Conservation (phyloP, 352 stramenopile species). For the Globisporangium iwayamae region DNA sequence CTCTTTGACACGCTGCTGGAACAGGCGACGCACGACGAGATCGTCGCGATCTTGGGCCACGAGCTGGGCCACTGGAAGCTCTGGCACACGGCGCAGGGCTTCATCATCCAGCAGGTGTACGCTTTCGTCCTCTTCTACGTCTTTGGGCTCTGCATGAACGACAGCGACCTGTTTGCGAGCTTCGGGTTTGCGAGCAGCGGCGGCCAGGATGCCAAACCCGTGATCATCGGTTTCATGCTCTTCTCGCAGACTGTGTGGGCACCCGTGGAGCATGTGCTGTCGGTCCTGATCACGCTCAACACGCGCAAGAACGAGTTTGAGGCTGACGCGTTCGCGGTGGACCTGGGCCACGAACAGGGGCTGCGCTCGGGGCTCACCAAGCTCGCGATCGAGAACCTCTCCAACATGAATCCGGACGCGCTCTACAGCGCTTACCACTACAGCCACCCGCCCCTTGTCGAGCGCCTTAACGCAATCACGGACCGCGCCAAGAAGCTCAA, state of each 20-base stretch:
- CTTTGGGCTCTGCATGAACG: conserved; percentile 80
- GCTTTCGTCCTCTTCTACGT: conserved; percentile 74
- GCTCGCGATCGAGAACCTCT: conserved; percentile 96
- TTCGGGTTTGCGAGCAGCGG: conserved; percentile 58
- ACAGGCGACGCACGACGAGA: conserved; percentile 91
- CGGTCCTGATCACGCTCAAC: conserved; percentile 74
- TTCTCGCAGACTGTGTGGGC: conserved; percentile 84
- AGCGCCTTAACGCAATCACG: conserved; percentile 93
- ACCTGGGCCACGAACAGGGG: conserved; percentile 86
- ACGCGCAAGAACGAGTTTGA: conserved; percentile 81
- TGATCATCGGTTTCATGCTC: conserved; percentile 82
- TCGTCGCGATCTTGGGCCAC: conserved; percentile 95
- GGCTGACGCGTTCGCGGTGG: conserved; percentile 93
- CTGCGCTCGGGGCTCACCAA: conserved; percentile 95
- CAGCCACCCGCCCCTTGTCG: conserved; percentile 95
- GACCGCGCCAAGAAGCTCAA: conserved; percentile 54
- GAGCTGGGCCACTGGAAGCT: conserved; percentile 97
- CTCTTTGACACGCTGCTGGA: conserved; percentile 97
- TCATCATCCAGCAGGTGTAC: conserved; percentile 92
- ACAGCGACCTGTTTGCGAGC: conserved; percentile 66
- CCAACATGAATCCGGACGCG: conserved; percentile 94
- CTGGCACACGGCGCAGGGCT: conserved; percentile 92
- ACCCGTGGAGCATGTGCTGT: conserved; percentile 71
- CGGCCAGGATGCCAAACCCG: conserved; percentile 26
- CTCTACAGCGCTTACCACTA: conserved; percentile 97